Evolutionary conservation across 495 filamentous ascomycete species (phyloP), one percentile per base, ranked within the genome.

Genomic region (Hypomontagnella submonticulosa): DNA sequence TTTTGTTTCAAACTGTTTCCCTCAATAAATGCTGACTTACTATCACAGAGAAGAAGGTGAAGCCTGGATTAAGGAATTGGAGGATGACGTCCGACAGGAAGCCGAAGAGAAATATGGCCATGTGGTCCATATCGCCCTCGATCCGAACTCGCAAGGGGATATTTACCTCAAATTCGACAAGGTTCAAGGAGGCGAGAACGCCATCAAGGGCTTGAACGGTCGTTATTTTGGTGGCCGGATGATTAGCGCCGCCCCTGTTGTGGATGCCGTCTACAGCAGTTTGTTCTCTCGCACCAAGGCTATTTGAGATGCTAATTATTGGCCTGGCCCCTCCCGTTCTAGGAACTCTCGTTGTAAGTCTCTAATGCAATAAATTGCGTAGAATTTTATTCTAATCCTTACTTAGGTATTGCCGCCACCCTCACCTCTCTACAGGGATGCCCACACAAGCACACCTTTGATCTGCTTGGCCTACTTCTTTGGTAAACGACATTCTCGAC

Each of bases 151-250:
- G 52, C 86, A 90, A 74, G 96, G 96, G 79, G 96, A 98, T 72
- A 94, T 99, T 71, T 99, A 97, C 77, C 86, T 98, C 73, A 98
- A 98, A 77, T 99, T 98, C 75, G 92, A 97, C 79, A 89, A 91
- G 62, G 91, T 97, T 57, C 86, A 91, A 69, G 95, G 93, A 55
- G 96, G 94, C 71, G 91, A 97, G 75, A 98, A 97, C 67, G 95
- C 96, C 58, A 93, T 97, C 82, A 95, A 96, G 75, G 96, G 96
- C 62, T 84, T 99, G 53, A 99, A 98, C 75, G 96, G 96, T 43
- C 88, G 96, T 66, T 96, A 92, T 80, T 99, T 98, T 73, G 93
- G 90, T 58, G 92, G 92, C 56, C 84, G 84, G 58, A 90, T 91
- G 79, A 96, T 98, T 77, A 92, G 87, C 71, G 96, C 94, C 67